Conservation (phyloP, 73 alveolate genomes). For the Uronychia binucleata region DNA sequence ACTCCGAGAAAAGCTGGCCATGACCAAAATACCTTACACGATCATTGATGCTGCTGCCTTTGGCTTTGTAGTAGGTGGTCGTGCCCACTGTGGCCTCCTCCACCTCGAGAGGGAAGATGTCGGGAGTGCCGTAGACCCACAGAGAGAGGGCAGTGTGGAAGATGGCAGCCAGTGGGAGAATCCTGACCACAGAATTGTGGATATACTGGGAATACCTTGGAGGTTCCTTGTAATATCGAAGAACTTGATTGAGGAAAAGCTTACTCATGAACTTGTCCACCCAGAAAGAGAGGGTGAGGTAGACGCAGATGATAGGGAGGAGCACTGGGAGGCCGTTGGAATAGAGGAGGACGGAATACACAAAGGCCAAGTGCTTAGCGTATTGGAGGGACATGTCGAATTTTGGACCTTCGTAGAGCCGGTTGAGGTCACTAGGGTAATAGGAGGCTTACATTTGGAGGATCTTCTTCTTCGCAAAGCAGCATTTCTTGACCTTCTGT, state of each 20-base stretch:
- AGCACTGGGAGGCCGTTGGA: conserved; percentile 28
- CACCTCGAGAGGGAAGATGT: conserved; percentile 67
- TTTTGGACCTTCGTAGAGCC: conserved; percentile 59
- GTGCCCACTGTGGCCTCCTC: too few relatives aligned
- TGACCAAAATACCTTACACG: too few relatives aligned
- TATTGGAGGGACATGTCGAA: conserved; percentile 43
- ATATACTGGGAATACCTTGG: conserved; percentile 46
- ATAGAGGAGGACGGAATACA: conserved; percentile 11
- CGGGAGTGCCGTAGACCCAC: conserved; percentile 67
- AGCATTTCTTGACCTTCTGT: conserved; percentile 15
- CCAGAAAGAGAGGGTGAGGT: conserved; percentile 19
- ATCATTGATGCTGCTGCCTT: too few relatives aligned
- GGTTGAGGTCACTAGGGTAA: conserved; percentile 29
- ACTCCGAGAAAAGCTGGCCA: too few relatives aligned
- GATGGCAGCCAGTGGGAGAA: conserved; percentile 58
- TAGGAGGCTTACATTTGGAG: conserved; percentile 12
- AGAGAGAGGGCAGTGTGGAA: conserved; percentile 60
- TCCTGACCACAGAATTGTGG: conserved; percentile 29
- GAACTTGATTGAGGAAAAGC: conserved; percentile 8
- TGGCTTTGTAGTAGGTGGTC: too few relatives aligned
- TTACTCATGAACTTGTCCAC: conserved; percentile 24
- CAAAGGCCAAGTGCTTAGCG: conserved; percentile 33
- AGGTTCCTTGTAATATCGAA: conserved; percentile 55
- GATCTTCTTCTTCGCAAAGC: background rate
- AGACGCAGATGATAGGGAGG: conserved; percentile 15